These are phyloP conservation scores for Leishmania arabica DNA, from an alignment of 208 protist genomes.

Conservation along the genomic window DNA sequence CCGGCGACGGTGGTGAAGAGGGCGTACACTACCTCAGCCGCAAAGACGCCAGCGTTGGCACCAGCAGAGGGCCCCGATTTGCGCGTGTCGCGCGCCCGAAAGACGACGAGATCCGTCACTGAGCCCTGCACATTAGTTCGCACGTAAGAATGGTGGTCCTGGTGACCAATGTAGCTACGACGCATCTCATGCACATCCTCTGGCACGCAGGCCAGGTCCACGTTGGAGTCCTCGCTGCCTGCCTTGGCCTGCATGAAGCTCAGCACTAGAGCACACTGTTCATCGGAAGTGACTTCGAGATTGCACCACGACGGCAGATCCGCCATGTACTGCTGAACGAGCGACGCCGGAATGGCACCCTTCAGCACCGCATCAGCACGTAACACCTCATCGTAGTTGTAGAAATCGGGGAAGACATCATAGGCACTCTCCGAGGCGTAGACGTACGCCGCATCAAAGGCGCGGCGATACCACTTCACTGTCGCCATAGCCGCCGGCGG, in stretches of 20 bases:
- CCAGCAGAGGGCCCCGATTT: not conserved
- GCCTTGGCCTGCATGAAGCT: constrained; percentile 44
- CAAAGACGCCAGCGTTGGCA: constrained; percentile 4
- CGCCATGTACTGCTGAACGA: constrained; percentile 36
- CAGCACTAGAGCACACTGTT: constrained; percentile 28
- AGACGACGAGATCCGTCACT: constrained; percentile 64
- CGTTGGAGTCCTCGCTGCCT: constrained; percentile 41
- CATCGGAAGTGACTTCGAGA: constrained; percentile 19
- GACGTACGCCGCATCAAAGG: constrained; percentile 42
- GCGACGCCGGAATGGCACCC: constrained; percentile 44
- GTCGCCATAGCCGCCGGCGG: constrained; percentile 46
- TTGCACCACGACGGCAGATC: constrained; percentile 26
- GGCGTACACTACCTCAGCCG: constrained; percentile 62
- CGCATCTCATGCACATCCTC: constrained; percentile 40
- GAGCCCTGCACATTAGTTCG: constrained; percentile 12
- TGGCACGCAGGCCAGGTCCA: constrained; percentile 39
- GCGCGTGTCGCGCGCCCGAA: constrained; percentile 45
- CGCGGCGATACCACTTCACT: constrained; percentile 78
- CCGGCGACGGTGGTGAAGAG: constrained; percentile 61
- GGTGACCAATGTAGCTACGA: constrained; percentile 36
- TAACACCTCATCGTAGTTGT: constrained; percentile 65
- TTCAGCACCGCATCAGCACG: constrained; percentile 70
- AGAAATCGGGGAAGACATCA: constrained; percentile 76
- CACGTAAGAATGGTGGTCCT: constrained; percentile 25
- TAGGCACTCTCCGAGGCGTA: constrained; percentile 39